Conservation (phyloP, 306 rosid genomes). For the Ziziphus jujuba region DNA sequence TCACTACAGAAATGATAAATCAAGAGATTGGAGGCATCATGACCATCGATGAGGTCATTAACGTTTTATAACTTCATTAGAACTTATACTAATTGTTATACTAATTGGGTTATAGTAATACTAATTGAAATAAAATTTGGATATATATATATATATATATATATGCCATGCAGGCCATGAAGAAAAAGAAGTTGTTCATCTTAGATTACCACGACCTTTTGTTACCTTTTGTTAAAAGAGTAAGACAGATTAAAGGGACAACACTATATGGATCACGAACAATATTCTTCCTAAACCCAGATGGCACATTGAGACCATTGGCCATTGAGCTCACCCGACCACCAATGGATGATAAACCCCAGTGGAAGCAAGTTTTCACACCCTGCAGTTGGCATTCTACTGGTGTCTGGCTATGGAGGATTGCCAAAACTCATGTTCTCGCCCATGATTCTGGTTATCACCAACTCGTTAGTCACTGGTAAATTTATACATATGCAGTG, state of each 20-base stretch:
- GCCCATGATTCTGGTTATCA: constrained; percentile 42
- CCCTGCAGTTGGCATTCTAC: constrained; percentile 36
- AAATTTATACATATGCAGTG: not conserved
- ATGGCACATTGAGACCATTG: constrained; percentile 29
- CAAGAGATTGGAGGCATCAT: constrained; percentile 35
- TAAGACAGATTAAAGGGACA: constrained; percentile 34
- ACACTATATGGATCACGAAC: constrained; percentile 43
- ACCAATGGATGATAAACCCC: constrained; percentile 14
- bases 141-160: not conserved
- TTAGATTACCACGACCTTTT: constrained; percentile 38
- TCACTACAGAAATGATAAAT: constrained; percentile 31
- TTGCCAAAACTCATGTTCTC: constrained; percentile 39
- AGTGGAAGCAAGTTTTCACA: constrained; percentile 36
- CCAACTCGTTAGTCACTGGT: constrained; percentile 44
- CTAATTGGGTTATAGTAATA: too few species aligned
- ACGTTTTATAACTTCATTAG: not conserved
- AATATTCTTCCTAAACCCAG: constrained; percentile 34
- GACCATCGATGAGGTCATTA: constrained; percentile 32
- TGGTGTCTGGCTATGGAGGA: constrained; percentile 33
- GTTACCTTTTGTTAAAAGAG: constrained; percentile 35
- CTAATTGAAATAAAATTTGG: too few species aligned
- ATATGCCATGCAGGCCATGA: constrained; percentile 28
- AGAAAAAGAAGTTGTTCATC: constrained; percentile 30
- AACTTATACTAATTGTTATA: not conserved
- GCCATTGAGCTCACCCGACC: constrained; percentile 49